Percentiles rank a stretch among this genome's conserved stretches.
Conservation (phyloP, 2,329 filamentous ascomycete species). For the Diaporthe citrichinensis region DNA sequence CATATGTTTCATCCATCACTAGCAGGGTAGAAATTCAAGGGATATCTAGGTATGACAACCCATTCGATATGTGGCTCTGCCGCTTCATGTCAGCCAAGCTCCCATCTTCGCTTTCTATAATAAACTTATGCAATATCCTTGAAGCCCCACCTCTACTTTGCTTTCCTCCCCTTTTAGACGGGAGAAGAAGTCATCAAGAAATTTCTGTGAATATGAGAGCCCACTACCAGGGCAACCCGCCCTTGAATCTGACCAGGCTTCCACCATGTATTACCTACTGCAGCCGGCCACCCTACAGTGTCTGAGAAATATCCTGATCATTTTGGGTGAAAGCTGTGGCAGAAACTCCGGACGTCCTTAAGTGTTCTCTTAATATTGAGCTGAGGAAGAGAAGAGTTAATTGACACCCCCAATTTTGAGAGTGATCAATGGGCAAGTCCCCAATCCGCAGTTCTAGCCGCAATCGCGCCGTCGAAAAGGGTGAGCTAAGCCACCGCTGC, state of each 20-base stretch:
- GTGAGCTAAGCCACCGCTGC: too few relatives aligned
- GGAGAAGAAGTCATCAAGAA: not conserved
- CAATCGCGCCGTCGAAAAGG: too few relatives aligned
- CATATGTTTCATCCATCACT: not conserved
- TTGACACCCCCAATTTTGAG: too few relatives aligned
- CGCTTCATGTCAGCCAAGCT: not conserved
- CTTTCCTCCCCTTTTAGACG: not conserved
- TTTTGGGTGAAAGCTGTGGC: too few relatives aligned
- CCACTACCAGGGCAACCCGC: not conserved
- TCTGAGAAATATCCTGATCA: too few relatives aligned
- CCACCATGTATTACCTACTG: not conserved
- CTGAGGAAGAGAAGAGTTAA: too few relatives aligned
- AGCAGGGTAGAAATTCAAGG: not conserved
- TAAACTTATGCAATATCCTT: not conserved
- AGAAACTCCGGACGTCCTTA: too few relatives aligned
- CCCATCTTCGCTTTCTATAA: not conserved
- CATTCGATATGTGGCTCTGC: not conserved
- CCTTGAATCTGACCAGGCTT: not conserved
- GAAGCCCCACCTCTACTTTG: not conserved
- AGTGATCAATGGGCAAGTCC: too few relatives aligned
- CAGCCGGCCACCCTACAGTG: too few relatives aligned
- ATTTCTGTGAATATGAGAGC: not conserved
- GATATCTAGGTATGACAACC: not conserved
- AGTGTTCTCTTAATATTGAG: too few relatives aligned
- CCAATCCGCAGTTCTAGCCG: too few relatives aligned